Percentiles rank a stretch among this genome's conserved stretches.
These are phyloP conservation scores for Canna indica DNA, from an alignment of 176 grass and related monocot species.

Conservation along the genomic window DNA sequence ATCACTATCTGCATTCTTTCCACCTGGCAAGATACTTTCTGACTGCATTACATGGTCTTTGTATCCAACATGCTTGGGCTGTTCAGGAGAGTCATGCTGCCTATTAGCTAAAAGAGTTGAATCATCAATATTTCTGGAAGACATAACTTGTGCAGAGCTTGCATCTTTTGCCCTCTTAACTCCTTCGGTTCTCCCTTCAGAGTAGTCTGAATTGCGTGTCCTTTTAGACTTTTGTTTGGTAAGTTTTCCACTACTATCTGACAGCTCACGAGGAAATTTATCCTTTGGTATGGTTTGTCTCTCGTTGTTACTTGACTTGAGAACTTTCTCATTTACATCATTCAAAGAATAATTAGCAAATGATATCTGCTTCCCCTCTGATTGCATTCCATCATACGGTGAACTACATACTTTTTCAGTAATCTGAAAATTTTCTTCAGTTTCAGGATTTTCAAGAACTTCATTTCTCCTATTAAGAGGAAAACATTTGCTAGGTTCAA, in stretches of 20 bases:
- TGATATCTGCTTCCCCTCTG: conserved; percentile 20
- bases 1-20: conserved; percentile 36
- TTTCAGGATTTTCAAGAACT: conserved; percentile 28
- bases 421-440: conserved; percentile 20
- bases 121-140: conserved; percentile 27
- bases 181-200: conserved; percentile 30
- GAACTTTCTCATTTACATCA: conserved; percentile 29
- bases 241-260: conserved; percentile 29
- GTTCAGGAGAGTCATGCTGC: conserved; percentile 34
- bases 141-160: conserved; percentile 18
- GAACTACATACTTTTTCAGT: conserved; percentile 26
- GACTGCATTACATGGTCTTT: conserved; percentile 1
- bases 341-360: conserved; percentile 21
- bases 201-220: conserved; percentile 28
- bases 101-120: conserved; percentile 27
- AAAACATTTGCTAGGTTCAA: conserved; percentile 19
- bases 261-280: conserved; percentile 30
- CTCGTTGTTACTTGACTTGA: conserved; percentile 29
- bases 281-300: conserved; percentile 40
- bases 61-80: conserved; percentile 27
- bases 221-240: conserved; percentile 52
- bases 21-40: neutral
- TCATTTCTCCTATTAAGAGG: conserved; percentile 22
- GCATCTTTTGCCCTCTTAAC: conserved; percentile 58
- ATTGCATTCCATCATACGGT: conserved; percentile 20